Percentiles rank a stretch among this genome's conserved stretches.
Evolutionary conservation across 306 rosid genomes (phyloP).

Genomic region (Potentilla sterilis): DNA sequence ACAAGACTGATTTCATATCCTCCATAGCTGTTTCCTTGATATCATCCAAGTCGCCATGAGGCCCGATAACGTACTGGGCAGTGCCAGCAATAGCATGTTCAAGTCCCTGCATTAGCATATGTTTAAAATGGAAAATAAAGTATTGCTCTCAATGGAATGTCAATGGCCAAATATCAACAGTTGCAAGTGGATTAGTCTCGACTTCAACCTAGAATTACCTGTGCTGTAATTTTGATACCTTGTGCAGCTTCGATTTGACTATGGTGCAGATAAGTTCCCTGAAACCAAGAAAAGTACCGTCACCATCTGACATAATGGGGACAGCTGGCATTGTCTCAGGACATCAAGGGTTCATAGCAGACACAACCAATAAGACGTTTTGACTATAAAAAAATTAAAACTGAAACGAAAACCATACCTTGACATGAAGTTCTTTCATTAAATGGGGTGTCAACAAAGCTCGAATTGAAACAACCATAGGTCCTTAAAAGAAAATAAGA

Average conservation of each 20-base stretch:
- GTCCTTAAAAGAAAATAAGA: slow-evolving; percentile 48
- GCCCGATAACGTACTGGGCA: slow-evolving; percentile 73
- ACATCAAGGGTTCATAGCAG: background rate
- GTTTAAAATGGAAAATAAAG: slow-evolving; percentile 2
- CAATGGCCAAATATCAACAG: background rate
- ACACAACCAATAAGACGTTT: background rate
- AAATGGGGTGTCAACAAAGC: slow-evolving; percentile 96
- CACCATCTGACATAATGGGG: background rate
- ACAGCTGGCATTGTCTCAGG: background rate
- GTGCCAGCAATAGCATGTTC: slow-evolving; percentile 97
- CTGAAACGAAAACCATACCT: slow-evolving; percentile 42
- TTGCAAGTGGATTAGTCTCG: background rate
- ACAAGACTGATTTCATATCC: slow-evolving; percentile 77
- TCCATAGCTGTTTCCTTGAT: slow-evolving; percentile 70
- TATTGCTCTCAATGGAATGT: background rate
- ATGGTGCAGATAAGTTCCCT: slow-evolving; percentile 92
- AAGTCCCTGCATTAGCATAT: slow-evolving; percentile 58
- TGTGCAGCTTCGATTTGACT: slow-evolving; percentile 97
- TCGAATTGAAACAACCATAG: slow-evolving; percentile 84
- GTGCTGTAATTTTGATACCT: slow-evolving; percentile 94
- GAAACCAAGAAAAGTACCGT: slow-evolving; percentile 35
- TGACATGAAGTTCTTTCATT: slow-evolving; percentile 61
- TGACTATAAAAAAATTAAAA: background rate
- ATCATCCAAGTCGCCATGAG: slow-evolving; percentile 79
- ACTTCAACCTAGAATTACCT: slow-evolving; percentile 52